These are phyloP conservation scores for Calonectria hongkongensis DNA, from an alignment of 2,329 filamentous ascomycete genomes.

Conservation along the genomic window DNA sequence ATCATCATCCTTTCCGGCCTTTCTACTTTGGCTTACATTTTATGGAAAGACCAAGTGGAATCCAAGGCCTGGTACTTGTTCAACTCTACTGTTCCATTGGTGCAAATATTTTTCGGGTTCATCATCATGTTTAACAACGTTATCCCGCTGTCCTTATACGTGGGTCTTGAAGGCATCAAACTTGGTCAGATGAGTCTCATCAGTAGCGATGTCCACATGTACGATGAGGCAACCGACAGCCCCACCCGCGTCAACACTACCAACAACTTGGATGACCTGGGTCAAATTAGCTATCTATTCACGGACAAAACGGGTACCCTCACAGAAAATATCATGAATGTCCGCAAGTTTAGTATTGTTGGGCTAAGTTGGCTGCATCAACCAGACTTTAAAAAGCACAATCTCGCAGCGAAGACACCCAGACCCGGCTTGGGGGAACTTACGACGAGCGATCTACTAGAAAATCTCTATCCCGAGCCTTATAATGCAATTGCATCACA, in stretches of 20 bases:
- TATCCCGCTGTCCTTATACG: constrained; percentile 94
- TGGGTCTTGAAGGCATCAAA: constrained; percentile 92
- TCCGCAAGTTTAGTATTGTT: constrained; percentile 92
- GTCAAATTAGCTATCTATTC: constrained; percentile 92
- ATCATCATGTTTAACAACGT: constrained; percentile 98
- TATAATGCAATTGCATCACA: constrained; percentile 86
- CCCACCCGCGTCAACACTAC: constrained; percentile 93
- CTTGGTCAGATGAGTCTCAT: constrained; percentile 85
- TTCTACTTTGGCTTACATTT: constrained; percentile 86
- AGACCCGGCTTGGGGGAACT: constrained; percentile 46
- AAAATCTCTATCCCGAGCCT: constrained; percentile 84
- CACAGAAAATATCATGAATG: constrained; percentile 97
- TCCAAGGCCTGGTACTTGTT: constrained; percentile 84
- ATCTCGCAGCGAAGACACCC: constrained; percentile 40
- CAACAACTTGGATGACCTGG: constrained; percentile 94
- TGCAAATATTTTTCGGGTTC: constrained; percentile 90
- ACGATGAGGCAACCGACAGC: constrained; percentile 87
- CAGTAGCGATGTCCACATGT: constrained; percentile 91
- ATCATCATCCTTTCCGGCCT: constrained; percentile 86
- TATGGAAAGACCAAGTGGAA: constrained; percentile 83
- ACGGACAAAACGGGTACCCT: constrained; percentile 96
- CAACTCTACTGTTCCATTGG: constrained; percentile 81
- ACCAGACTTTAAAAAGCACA: constrained; percentile 73
- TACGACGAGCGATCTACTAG: constrained; percentile 84
- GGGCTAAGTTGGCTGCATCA: constrained; percentile 94